A percentile compares a stretch with the other conserved stretches of the same genome.
These are phyloP conservation scores for Saccharomycopsis sp. DNA, from an alignment of 805 yeast species.

Conservation along the genomic window DNA sequence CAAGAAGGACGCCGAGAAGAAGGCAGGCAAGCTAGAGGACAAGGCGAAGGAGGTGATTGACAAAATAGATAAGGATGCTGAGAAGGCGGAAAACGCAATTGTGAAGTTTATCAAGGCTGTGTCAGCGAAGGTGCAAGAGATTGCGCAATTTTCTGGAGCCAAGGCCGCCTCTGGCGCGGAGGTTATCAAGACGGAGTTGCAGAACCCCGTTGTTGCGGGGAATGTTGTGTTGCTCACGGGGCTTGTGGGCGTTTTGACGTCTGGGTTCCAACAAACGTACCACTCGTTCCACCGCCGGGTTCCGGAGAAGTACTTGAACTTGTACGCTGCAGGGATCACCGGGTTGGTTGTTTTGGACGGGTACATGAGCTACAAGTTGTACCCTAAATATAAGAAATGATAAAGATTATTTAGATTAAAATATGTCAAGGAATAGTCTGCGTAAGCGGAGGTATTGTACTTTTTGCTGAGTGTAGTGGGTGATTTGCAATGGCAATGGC, in stretches of 20 bases:
- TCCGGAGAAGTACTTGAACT: slow-evolving; percentile 41
- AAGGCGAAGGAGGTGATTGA: slow-evolving; percentile 28
- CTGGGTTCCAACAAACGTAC: slow-evolving; percentile 42
- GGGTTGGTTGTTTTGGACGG: slow-evolving; percentile 52
- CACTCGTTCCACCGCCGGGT: slow-evolving; percentile 38
- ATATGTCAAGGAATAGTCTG: too few species aligned
- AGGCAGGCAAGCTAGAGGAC: neutral
- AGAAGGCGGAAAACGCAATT: slow-evolving; percentile 65
- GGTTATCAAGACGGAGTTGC: slow-evolving; percentile 35
- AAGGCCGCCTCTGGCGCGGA: slow-evolving; percentile 23
- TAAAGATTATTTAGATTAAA: slow-evolving; percentile 3
- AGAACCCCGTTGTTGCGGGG: slow-evolving; percentile 55
- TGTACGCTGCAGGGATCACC: slow-evolving; percentile 43
- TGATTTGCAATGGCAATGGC: too few species aligned
- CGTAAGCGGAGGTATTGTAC: too few species aligned
- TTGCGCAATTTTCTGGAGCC: slow-evolving; percentile 20
- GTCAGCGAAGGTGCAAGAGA: slow-evolving; percentile 25
- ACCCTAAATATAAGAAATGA: slow-evolving; percentile 47
- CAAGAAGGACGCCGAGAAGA: neutral
- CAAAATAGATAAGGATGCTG: slow-evolving; percentile 28
- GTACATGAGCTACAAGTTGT: slow-evolving; percentile 44
- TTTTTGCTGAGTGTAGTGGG: too few species aligned
- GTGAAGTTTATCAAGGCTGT: slow-evolving; percentile 71
- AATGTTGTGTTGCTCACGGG: slow-evolving; percentile 45
- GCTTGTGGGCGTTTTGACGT: slow-evolving; percentile 42